phyloP scores from a whole-genome alignment of 352 stramenopile genomes.

The Globisporangium splendens region DNA sequence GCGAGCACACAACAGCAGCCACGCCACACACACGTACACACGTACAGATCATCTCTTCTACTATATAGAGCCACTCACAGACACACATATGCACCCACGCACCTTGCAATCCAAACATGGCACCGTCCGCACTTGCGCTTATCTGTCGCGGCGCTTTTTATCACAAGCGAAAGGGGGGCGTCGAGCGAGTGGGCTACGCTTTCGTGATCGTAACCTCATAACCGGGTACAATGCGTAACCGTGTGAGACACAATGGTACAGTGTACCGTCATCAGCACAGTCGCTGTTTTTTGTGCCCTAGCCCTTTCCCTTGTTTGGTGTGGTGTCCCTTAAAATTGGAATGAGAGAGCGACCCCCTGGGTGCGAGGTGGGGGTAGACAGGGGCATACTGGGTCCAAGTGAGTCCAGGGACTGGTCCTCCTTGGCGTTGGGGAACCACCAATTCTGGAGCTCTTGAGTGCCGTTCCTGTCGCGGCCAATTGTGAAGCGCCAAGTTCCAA shows the following conservation, averaged over 20 bases:
- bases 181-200: not conserved
- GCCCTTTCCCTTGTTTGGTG: not conserved
- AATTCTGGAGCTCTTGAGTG: constrained; percentile 41
- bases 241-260: not conserved
- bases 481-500: constrained; percentile 78
- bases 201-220: not conserved
- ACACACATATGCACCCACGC: constrained; percentile 1
- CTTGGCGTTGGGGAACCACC: constrained; percentile 79
- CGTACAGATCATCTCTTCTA: not conserved
- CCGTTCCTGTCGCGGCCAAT: constrained; percentile 23
- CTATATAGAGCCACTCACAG: not conserved
- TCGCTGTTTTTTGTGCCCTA: not conserved
- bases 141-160: too few relatives aligned
- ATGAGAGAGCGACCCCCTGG: constrained; percentile 1
- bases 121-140: too few relatives aligned
- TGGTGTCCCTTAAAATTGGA: not conserved
- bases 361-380: constrained; percentile 19
- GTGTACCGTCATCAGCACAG: not conserved
- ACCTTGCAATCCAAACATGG: constrained; percentile 24
- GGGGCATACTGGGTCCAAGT: constrained; percentile 63
- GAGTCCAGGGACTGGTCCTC: constrained; percentile 60
- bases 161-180: not conserved
- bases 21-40: not conserved
- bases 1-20: not conserved
- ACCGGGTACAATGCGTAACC: not conserved